Percentiles rank a stretch among this genome's conserved stretches.
phyloP scores from a whole-genome alignment of 805 yeast species.

The Komagataella pseudopastoris region DNA sequence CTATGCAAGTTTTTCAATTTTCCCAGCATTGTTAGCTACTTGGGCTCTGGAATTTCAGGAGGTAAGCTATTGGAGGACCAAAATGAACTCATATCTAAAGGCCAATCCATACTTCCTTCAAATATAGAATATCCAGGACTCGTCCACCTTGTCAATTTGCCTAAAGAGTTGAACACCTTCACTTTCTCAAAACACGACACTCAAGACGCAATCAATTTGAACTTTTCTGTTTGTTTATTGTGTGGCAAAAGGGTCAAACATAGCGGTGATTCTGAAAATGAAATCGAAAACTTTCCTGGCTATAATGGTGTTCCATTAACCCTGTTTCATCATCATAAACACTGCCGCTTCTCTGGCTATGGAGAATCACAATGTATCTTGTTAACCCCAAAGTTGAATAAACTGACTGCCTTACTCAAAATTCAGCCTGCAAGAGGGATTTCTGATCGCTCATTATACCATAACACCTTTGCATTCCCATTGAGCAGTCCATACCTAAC shows the following conservation, averaged over 20 bases:
- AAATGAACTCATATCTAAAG: constrained; percentile 14
- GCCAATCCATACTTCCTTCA: constrained; percentile 11
- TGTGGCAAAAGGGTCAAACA: constrained; percentile 27
- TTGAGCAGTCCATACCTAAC: constrained; percentile 63
- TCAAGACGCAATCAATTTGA: constrained; percentile 14
- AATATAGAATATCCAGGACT: constrained; percentile 39
- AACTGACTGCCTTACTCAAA: constrained; percentile 13
- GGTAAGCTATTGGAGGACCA: background rate
- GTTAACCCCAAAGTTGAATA: constrained; percentile 10
- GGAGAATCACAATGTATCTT: constrained; percentile 10
- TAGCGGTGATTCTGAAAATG: constrained; percentile 6
- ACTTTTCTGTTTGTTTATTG: constrained; percentile 27
- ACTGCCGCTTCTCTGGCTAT: constrained; percentile 18
- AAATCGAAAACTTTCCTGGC: constrained; percentile 15
- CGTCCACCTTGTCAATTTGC: constrained; percentile 37
- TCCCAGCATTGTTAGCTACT: background rate
- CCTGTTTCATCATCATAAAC: constrained; percentile 7
- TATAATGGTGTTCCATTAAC: constrained; percentile 17
- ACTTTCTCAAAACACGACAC: constrained; percentile 14
- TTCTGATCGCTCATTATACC: constrained; percentile 8
- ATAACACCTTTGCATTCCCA: constrained; percentile 16
- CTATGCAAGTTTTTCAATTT: constrained; percentile 6
- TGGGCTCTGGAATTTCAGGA: background rate
- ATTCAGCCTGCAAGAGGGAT: constrained; percentile 11
- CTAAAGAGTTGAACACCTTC: constrained; percentile 24